Conservation (phyloP, 1,284 basidiomycete species). For the Cryptococcus sp. region DNA sequence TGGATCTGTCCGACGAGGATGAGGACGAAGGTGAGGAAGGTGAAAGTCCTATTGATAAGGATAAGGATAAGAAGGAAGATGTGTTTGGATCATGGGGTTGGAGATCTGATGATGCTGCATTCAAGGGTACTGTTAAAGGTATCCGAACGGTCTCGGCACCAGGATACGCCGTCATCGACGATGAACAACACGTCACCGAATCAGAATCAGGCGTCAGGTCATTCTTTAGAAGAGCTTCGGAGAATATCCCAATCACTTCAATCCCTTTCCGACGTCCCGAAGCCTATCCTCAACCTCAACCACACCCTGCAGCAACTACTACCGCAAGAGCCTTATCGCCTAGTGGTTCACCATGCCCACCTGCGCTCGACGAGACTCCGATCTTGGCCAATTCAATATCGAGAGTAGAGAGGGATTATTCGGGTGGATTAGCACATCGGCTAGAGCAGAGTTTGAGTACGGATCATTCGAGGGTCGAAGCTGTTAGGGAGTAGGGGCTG, state of each 20-base stretch:
- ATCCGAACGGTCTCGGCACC: conserved; percentile 4
- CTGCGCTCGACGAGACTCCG: conserved; percentile 19
- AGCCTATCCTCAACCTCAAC: conserved; percentile 13
- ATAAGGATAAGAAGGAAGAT: too few species aligned
- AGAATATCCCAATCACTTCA: conserved; percentile 21
- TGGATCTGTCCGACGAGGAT: conserved; percentile 56
- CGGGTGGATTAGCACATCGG: conserved; percentile 11
- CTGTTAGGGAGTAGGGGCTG: too few species aligned
- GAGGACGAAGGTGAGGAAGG: conserved; percentile 57
- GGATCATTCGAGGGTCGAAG: too few species aligned
- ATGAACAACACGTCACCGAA: too few species aligned
- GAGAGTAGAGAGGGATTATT: conserved; percentile 6
- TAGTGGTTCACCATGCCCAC: conserved; percentile 12
- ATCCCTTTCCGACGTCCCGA: conserved; percentile 10
- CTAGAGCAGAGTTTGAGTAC: conserved; percentile 10
- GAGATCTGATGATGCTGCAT: conserved; percentile 24
- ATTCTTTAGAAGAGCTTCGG: conserved; percentile 34
- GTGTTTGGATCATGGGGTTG: conserved; percentile 10
- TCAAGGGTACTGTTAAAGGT: conserved; percentile 10
- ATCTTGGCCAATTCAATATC: conserved; percentile 8
- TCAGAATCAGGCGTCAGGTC: conserved; percentile 13
- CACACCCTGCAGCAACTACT: not conserved
- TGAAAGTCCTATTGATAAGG: conserved; percentile 10
- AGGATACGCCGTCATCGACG: conserved; percentile 6
- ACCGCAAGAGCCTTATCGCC: conserved; percentile 1